Evolutionary conservation across 1,284 basidiomycete genomes (phyloP), one percentile per base, ranked within the genome.

Genomic region (Paramarasmius palmivorus): DNA sequence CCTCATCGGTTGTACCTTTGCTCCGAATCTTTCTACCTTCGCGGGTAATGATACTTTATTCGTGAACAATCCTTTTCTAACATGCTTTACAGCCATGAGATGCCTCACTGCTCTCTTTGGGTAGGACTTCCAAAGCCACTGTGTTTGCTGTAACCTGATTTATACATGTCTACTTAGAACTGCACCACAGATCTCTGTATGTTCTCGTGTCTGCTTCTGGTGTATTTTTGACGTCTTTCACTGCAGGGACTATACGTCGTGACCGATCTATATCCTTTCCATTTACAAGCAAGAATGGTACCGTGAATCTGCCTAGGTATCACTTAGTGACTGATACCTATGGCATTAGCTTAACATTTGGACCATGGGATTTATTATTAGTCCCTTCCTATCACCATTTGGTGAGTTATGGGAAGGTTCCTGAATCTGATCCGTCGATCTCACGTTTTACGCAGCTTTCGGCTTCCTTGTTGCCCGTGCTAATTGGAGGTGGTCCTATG

Each of bases 401-500:
- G 23, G 19, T 42, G 22, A 51, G 23, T 17, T 17, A 29, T 10
- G 17, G 9, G 12, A 40, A 17, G n/a, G n/a, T n/a, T n/a, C n/a
- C n/a, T n/a, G n/a, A n/a, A n/a, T n/a, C n/a, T n/a, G n/a, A n/a
- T n/a, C n/a, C n/a, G n/a, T n/a, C n/a, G n/a, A n/a, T n/a, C 35
- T 9, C 69, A 77, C 4, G 78, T 83, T 0, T 83, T 82, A 85
- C 0, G 84, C 83, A 60, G 68, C 74, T 1, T 82, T 86, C 57
- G 84, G 84, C 1, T 86, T 84, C 65, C 68, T 86, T 20, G 80
- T 82, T 37, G 83, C 82, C 2, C 71, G 79, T 2, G 70, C 73
- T 47, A 76, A 66, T 49, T 89, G 84, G 83, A 71, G 86, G 39
- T 91, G 88, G 87, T 76, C 85, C 3, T 90, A 89, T 58, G 86